phyloP scores from a whole-genome alignment of 805 yeast genomes.

The Scheffersomyces stipitis region DNA sequence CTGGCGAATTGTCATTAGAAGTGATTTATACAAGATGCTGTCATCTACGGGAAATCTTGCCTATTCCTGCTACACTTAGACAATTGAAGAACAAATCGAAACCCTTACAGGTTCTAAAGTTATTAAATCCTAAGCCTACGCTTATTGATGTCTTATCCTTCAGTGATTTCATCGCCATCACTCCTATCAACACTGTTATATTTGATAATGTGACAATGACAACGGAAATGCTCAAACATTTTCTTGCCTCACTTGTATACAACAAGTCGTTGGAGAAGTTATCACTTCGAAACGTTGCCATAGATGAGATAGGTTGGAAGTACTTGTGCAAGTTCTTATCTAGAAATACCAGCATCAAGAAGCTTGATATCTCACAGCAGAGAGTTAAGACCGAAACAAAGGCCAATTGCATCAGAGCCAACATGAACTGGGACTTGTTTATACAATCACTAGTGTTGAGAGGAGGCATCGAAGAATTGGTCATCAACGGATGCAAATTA shows the following conservation, averaged over 20 bases:
- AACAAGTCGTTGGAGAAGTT: slow-evolving; percentile 49
- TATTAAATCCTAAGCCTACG: slow-evolving; percentile 59
- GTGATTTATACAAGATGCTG: slow-evolving; percentile 51
- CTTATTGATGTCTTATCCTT: slow-evolving; percentile 57
- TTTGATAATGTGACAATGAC: slow-evolving; percentile 58
- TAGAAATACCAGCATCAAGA: slow-evolving; percentile 42
- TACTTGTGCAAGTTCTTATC: slow-evolving; percentile 50
- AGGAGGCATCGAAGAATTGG: slow-evolving; percentile 59
- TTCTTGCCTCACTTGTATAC: slow-evolving; percentile 45
- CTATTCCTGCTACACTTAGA: slow-evolving; percentile 52
- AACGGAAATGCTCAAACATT: slow-evolving; percentile 51
- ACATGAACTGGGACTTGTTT: slow-evolving; percentile 56
- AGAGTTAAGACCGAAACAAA: slow-evolving; percentile 48
- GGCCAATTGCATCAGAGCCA: slow-evolving; percentile 35
- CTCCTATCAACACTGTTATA: slow-evolving; percentile 54
- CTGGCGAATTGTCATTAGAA: slow-evolving; percentile 41
- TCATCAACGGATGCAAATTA: slow-evolving; percentile 56
- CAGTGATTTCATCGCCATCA: slow-evolving; percentile 56
- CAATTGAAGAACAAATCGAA: slow-evolving; percentile 51
- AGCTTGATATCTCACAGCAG: slow-evolving; percentile 59
- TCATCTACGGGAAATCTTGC: slow-evolving; percentile 48
- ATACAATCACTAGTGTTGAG: slow-evolving; percentile 40
- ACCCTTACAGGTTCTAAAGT: slow-evolving; percentile 54
- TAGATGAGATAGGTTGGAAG: slow-evolving; percentile 52
- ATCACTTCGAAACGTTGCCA: slow-evolving; percentile 55